Evolutionary conservation across 768 basidiomycete species (phyloP).

Genomic region (Mrakia gelida): DNA sequence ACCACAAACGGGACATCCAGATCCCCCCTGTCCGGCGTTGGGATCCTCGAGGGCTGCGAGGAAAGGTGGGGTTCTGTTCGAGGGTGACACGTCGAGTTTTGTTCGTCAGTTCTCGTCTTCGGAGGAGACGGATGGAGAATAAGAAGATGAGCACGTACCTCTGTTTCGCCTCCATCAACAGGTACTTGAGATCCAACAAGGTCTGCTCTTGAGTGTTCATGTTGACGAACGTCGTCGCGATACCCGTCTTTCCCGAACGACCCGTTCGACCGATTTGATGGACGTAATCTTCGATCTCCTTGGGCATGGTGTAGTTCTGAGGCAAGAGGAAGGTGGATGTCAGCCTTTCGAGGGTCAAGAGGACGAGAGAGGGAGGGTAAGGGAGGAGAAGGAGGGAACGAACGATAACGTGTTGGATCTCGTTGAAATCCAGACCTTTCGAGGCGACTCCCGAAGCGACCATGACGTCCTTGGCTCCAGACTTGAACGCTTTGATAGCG

Average conservation of each 20-base stretch:
- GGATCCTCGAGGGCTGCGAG: conserved; percentile 85
- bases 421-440: conserved; percentile 97
- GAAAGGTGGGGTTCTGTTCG: conserved; percentile 82
- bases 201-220: conserved; percentile 98
- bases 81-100: conserved; percentile 8
- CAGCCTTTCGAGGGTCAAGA: not conserved
- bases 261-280: conserved; percentile 99
- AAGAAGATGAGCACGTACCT: conserved; percentile 57
- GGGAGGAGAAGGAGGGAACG: not conserved
- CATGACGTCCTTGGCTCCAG: conserved; percentile 98
- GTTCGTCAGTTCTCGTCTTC: not conserved
- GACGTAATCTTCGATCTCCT: conserved; percentile 99
- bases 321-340: too few relatives aligned
- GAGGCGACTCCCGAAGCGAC: conserved; percentile 97
- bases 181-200: conserved; percentile 89
- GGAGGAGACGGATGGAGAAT: not conserved
- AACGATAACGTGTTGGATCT: conserved; percentile 53
- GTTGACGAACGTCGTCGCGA: conserved; percentile 97
- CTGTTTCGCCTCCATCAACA: conserved; percentile 94
- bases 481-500: conserved; percentile 96
- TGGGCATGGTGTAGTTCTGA: conserved; percentile 92
- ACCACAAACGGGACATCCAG: conserved; percentile 93
- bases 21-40: conserved; percentile 68
- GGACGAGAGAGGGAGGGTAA: not conserved
- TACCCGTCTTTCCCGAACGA: conserved; percentile 94